Conservation (phyloP, 129 eudicot species). For the Flaveria robusta region DNA sequence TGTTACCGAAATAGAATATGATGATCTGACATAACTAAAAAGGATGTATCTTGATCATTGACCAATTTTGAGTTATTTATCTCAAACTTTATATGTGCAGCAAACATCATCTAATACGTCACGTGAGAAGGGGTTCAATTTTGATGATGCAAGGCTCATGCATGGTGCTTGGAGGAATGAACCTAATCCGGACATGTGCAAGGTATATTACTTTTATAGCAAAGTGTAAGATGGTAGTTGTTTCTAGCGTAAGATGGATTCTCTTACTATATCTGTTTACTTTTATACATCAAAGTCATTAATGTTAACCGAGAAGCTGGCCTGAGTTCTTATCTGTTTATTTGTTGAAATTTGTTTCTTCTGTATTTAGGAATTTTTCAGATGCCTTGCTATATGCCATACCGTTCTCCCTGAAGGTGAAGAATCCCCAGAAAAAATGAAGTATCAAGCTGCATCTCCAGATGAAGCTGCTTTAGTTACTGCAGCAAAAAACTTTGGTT, state of each 20-base stretch:
- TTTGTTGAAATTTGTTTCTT: conserved; percentile 17
- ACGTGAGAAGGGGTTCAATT: conserved; percentile 95
- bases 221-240: background rate
- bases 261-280: background rate
- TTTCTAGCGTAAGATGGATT: conserved; percentile 15
- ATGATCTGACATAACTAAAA: conserved; percentile 24
- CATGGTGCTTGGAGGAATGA: conserved; percentile 99
- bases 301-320: background rate
- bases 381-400: conserved; percentile 99
- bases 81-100: conserved; percentile 45
- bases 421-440: conserved; percentile 86
- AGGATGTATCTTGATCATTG: conserved; percentile 8
- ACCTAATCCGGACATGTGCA: conserved; percentile 89
- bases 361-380: conserved; percentile 81
- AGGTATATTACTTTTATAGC: conserved; percentile 46
- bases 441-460: conserved; percentile 98
- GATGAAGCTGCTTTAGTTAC: conserved; percentile 97
- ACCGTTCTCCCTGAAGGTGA: conserved; percentile 99
- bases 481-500: conserved; percentile 98
- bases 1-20: conserved; percentile 82
- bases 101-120: conserved; percentile 50
- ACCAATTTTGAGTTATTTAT: conserved; percentile 13
- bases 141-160: conserved; percentile 91
- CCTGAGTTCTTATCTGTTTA: background rate
- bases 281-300: conserved; percentile 1